These are phyloP conservation scores for Myxozyma monticola DNA, from an alignment of 805 yeast species.

Conservation along the genomic window DNA sequence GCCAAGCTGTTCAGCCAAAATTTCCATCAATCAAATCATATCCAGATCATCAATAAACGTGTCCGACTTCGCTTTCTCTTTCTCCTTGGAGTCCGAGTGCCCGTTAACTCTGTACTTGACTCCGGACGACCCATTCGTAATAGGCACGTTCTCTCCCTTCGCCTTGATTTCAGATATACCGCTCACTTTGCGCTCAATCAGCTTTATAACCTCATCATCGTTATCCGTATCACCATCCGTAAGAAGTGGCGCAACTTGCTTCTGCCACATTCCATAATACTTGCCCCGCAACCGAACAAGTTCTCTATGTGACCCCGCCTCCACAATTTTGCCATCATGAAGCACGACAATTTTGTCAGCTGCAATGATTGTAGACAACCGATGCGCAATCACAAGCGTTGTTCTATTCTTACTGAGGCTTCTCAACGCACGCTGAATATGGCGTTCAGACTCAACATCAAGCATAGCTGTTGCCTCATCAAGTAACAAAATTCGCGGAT, in stretches of 20 bases:
- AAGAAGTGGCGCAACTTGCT: constrained; percentile 50
- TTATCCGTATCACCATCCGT: background rate
- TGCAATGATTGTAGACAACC: constrained; percentile 91
- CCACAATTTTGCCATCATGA: constrained; percentile 73
- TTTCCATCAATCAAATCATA: too few species aligned
- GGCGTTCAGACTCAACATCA: constrained; percentile 68
- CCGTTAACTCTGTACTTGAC: too few species aligned
- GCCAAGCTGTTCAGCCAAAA: too few species aligned
- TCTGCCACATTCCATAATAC: constrained; percentile 83
- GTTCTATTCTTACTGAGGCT: constrained; percentile 83
- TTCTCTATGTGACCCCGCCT: constrained; percentile 79
- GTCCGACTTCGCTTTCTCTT: background rate
- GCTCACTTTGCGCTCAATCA: background rate
- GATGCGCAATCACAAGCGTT: constrained; percentile 90
- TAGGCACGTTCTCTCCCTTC: background rate
- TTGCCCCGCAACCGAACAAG: constrained; percentile 57
- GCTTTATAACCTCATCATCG: background rate
- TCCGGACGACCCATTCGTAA: too few species aligned
- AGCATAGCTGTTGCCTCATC: constrained; percentile 94
- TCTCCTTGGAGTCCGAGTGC: background rate
- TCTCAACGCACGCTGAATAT: constrained; percentile 59
- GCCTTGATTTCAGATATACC: background rate
- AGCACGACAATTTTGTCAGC: constrained; percentile 89
- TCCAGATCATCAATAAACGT: constrained; percentile 10
- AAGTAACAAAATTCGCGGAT: constrained; percentile 86